phyloP scores from a whole-genome alignment of 495 filamentous ascomycete genomes.

The Neurospora cerealis region DNA sequence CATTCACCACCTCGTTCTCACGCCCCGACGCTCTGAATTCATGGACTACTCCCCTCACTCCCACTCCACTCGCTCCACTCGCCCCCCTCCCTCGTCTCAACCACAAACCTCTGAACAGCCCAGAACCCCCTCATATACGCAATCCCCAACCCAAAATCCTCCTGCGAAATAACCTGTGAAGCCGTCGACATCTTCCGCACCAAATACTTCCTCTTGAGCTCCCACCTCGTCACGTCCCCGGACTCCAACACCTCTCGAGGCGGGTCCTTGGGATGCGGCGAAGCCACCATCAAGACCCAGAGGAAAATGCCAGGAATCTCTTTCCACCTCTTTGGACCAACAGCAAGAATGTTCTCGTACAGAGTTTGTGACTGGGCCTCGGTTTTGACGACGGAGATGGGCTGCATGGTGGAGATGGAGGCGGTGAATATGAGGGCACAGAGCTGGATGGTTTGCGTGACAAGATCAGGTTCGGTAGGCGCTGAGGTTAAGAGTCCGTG shows the following conservation, averaged over 20 bases:
- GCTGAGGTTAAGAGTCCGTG: not conserved
- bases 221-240: not conserved
- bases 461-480: not conserved
- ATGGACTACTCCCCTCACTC: not conserved
- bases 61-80: not conserved
- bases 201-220: conserved; percentile 9
- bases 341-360: not conserved
- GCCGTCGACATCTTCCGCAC: conserved; percentile 15
- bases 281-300: conserved; percentile 15
- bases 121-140: conserved; percentile 14
- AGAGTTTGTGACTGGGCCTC: not conserved
- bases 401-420: not conserved
- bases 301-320: conserved; percentile 15
- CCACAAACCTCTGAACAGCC: conserved; percentile 10
- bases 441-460: conserved; percentile 2
- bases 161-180: conserved; percentile 14
- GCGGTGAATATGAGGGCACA: conserved; percentile 1
- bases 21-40: not conserved
- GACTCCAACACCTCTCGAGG: not conserved
- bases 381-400: conserved; percentile 1
- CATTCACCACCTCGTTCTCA: not conserved
- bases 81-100: not conserved
- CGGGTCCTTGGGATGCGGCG: not conserved
- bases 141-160: conserved; percentile 14
- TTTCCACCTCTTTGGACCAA: conserved; percentile 7